A percentile compares a stretch with the other conserved stretches of the same genome.
Evolutionary conservation across 2,329 filamentous ascomycete genomes (phyloP).

Genomic region (Diaporthe ilicicola): DNA sequence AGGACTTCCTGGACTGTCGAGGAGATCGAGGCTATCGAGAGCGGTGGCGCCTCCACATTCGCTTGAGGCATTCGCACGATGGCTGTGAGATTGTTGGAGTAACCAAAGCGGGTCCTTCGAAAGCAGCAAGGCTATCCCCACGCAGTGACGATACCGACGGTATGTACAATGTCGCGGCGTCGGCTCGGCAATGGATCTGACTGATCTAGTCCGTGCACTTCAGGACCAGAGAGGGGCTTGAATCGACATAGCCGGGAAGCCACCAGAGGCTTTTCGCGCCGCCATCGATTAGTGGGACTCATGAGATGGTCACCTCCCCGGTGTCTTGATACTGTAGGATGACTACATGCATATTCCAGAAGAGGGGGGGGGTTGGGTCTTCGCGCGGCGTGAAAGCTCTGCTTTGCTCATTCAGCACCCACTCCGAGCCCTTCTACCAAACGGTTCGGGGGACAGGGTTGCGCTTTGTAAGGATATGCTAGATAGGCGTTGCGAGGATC

Average conservation of each 20-base stretch:
- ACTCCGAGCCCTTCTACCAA: not conserved
- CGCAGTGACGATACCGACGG: not conserved
- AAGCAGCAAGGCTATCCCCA: conserved; percentile 2
- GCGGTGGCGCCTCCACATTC: conserved; percentile 77
- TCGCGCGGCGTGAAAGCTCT: not conserved
- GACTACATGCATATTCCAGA: too few species aligned
- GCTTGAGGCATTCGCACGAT: conserved; percentile 45
- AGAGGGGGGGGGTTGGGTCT: too few species aligned
- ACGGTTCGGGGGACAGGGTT: not conserved
- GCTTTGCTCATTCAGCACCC: not conserved
- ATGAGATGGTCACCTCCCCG: not conserved
- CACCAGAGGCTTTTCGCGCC: not conserved
- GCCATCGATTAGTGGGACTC: not conserved
- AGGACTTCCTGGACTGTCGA: conserved; percentile 75
- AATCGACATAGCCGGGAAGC: not conserved
- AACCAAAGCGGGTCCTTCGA: not conserved
- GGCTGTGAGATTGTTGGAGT: not conserved
- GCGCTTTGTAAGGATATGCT: conserved; percentile 3
- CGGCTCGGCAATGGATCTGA: not conserved
- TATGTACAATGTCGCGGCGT: not conserved
- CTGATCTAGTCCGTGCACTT: not conserved
- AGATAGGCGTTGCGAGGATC: not conserved
- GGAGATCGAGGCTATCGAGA: conserved; percentile 97
- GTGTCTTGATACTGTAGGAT: not conserved
- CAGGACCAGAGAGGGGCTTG: not conserved